Percentiles rank a stretch among this genome's conserved stretches.
These are phyloP conservation scores for Ophiostoma sp. DNA, from an alignment of 2,329 filamentous ascomycete species.

Conservation along the genomic window DNA sequence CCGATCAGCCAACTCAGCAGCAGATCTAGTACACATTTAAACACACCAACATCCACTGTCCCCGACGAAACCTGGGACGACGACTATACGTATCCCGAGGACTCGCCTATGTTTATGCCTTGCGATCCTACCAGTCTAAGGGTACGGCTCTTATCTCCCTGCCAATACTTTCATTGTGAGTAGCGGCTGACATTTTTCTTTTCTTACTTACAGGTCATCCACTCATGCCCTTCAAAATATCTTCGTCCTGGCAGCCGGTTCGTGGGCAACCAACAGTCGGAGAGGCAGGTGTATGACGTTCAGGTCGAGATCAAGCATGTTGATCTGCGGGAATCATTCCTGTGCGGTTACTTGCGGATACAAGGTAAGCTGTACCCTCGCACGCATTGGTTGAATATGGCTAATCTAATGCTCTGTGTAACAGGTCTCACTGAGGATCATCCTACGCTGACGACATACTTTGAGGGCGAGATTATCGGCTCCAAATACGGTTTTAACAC, in stretches of 20 bases:
- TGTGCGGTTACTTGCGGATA: constrained; percentile 92
- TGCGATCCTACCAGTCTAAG: constrained; percentile 51
- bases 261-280: constrained; percentile 84
- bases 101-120: constrained; percentile 40
- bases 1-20: neutral
- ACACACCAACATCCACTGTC: neutral
- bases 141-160: constrained; percentile 37
- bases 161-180: neutral
- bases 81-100: constrained; percentile 31
- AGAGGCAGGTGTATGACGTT: constrained; percentile 88
- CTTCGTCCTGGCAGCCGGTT: constrained; percentile 85
- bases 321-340: constrained; percentile 85
- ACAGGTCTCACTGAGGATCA: constrained; percentile 89
- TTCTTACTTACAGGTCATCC: constrained; percentile 52
- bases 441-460: constrained; percentile 95
- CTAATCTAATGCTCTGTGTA: neutral
- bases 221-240: constrained; percentile 77
- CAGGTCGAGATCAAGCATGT: constrained; percentile 97
- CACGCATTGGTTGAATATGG: neutral
- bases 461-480: constrained; percentile 96
- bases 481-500: constrained; percentile 92
- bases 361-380: constrained; percentile 57
- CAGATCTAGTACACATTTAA: neutral
- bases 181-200: constrained; percentile 9
- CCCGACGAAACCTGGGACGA: constrained; percentile 32